A percentile compares a stretch with the other conserved stretches of the same genome.
Evolutionary conservation across 768 basidiomycete species (phyloP).

Genomic region (Panaeolus cyanescens): DNA sequence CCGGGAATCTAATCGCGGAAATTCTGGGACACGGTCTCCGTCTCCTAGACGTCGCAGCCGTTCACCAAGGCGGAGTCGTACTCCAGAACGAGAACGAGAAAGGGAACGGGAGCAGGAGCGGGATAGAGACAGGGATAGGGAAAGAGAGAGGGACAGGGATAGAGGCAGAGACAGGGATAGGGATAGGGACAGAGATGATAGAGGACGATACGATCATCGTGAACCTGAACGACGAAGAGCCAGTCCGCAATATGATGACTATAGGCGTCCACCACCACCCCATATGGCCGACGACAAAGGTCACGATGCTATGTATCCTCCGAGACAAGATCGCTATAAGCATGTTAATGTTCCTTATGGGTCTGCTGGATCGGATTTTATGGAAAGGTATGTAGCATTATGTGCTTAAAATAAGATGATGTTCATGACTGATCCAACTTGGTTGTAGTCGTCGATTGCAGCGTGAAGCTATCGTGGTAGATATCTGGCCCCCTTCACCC

Average conservation of each 20-base stretch:
- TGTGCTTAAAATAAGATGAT: neutral
- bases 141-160: constrained; percentile 19
- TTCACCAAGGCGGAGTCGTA: constrained; percentile 32
- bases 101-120: constrained; percentile 14
- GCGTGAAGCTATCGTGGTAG: constrained; percentile 54
- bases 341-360: constrained; percentile 10
- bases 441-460: constrained; percentile 65
- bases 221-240: constrained; percentile 30
- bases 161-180: constrained; percentile 22
- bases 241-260: constrained; percentile 66
- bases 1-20: constrained; percentile 18
- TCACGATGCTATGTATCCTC: constrained; percentile 61
- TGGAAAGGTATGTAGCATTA: constrained; percentile 69
- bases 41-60: constrained; percentile 40
- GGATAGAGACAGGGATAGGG: constrained; percentile 26
- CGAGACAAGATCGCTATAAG: constrained; percentile 32
- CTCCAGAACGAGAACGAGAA: constrained; percentile 29
- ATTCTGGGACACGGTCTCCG: constrained; percentile 42
- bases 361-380: constrained; percentile 47
- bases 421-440: constrained; percentile 4
- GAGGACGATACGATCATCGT: constrained; percentile 16
- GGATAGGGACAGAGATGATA: constrained; percentile 23
- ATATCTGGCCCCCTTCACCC: constrained; percentile 86
- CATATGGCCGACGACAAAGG: constrained; percentile 43
- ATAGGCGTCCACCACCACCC: constrained; percentile 45